Percentiles rank a stretch among this genome's conserved stretches.
Evolutionary conservation across 495 filamentous ascomycete genomes (phyloP).

Genomic region (Penicillium egyptiacum): DNA sequence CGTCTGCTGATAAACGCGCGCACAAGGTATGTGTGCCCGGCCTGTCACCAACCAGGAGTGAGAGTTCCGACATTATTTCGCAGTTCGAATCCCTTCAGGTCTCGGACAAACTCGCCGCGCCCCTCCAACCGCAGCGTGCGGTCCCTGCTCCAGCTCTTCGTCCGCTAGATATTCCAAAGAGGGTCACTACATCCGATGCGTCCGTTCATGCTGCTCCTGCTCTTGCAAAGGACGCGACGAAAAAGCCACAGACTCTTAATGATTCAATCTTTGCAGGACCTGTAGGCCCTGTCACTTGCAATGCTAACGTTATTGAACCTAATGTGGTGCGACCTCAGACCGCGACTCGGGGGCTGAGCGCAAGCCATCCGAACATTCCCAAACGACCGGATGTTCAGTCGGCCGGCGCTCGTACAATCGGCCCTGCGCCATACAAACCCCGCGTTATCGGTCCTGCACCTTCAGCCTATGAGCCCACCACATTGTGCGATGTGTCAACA

Average conservation of each 20-base stretch:
- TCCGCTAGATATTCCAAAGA: background rate
- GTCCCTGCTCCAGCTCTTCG: background rate
- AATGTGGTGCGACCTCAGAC: background rate
- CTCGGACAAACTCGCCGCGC: background rate
- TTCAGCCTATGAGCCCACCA: background rate
- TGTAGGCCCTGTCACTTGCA: background rate
- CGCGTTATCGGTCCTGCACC: background rate
- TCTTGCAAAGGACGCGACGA: background rate
- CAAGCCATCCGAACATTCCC: background rate
- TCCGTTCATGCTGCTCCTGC: background rate
- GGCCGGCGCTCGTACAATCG: conserved; percentile 1
- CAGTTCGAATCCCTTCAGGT: background rate
- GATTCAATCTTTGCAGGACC: conserved; percentile 4
- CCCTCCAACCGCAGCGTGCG: background rate
- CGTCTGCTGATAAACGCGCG: background rate
- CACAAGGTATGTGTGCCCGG: background rate
- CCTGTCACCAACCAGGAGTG: conserved; percentile 1
- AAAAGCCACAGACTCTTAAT: background rate
- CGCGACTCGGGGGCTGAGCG: background rate
- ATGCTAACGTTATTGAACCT: background rate
- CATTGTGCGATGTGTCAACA: background rate
- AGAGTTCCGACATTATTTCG: background rate
- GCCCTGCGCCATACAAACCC: background rate
- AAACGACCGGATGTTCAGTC: background rate
- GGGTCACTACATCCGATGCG: no score